A percentile compares a stretch with the other conserved stretches of the same genome.
Evolutionary conservation across 805 yeast genomes (phyloP).

Genomic region (Peterozyma toletana): DNA sequence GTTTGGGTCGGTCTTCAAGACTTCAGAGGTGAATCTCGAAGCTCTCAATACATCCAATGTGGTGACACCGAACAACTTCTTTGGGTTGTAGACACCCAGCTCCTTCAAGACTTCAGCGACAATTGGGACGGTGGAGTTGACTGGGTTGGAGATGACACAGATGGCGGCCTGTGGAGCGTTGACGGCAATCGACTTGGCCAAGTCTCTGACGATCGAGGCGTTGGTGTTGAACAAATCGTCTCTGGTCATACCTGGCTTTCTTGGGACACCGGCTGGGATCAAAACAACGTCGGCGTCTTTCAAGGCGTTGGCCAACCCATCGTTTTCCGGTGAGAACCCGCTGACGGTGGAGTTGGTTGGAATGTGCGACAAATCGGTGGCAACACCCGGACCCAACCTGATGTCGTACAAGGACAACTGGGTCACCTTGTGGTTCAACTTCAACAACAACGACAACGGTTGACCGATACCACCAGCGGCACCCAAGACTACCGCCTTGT

Average conservation of each 20-base stretch:
- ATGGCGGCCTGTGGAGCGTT: conserved; percentile 79
- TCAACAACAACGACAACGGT: conserved; percentile 76
- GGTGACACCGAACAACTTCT: conserved; percentile 92
- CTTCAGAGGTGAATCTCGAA: conserved; percentile 69
- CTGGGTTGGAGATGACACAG: conserved; percentile 87
- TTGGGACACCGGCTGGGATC: conserved; percentile 97
- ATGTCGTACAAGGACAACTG: conserved; percentile 83
- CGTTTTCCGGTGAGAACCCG: conserved; percentile 82
- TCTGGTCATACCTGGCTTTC: conserved; percentile 99
- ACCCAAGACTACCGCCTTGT: conserved; percentile 76
- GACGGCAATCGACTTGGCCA: conserved; percentile 81
- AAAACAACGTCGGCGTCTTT: conserved; percentile 78
- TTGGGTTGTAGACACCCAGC: conserved; percentile 84
- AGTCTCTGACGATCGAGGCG: conserved; percentile 90
- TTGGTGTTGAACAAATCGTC: conserved; percentile 95
- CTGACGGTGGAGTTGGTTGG: conserved; percentile 86
- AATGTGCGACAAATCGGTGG: conserved; percentile 90
- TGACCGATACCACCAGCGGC: conserved; percentile 97
- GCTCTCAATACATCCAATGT: conserved; percentile 90
- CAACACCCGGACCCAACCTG: conserved; percentile 93
- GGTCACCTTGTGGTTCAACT: conserved; percentile 83
- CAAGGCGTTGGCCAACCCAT: conserved; percentile 57
- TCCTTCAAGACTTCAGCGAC: conserved; percentile 88
- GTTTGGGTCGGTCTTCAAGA: conserved; percentile 67
- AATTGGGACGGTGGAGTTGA: conserved; percentile 95